A percentile compares a stretch with the other conserved stretches of the same genome.
These are phyloP conservation scores for Pisolithus sp. DNA, from an alignment of 768 basidiomycete species.

Conservation along the genomic window DNA sequence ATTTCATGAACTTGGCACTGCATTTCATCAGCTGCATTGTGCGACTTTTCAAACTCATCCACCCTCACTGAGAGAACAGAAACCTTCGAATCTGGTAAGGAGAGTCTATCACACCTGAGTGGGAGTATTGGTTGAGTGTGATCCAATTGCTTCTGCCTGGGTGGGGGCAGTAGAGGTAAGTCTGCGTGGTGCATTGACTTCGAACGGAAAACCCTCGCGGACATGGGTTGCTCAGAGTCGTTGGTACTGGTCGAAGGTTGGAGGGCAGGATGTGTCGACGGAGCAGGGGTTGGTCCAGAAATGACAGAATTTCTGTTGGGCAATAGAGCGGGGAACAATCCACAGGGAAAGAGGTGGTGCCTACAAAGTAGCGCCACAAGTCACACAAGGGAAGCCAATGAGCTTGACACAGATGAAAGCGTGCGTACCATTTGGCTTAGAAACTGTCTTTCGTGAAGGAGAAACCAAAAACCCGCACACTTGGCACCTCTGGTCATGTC, in stretches of 20 bases:
- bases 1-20: too few relatives aligned
- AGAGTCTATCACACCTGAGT: conserved; percentile 10
- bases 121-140: conserved; percentile 44
- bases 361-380: conserved; percentile 33
- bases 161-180: conserved; percentile 31
- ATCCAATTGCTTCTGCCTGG: conserved; percentile 51
- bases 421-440: conserved; percentile 17
- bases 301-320: conserved; percentile 16
- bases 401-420: conserved; percentile 29
- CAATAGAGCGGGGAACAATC: conserved; percentile 14
- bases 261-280: conserved; percentile 54
- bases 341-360: conserved; percentile 6
- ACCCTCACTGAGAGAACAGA: too few relatives aligned
- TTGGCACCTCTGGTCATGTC: too few relatives aligned
- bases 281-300: conserved; percentile 30
- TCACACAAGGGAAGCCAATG: conserved; percentile 33
- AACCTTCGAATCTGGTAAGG: not conserved
- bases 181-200: conserved; percentile 45
- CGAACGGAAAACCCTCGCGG: conserved; percentile 42
- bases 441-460: too few relatives aligned
- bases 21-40: too few relatives aligned
- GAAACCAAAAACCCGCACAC: too few relatives aligned
- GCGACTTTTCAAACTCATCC: too few relatives aligned
- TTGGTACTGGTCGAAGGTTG: conserved; percentile 26
- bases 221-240: conserved; percentile 20